Evolutionary conservation across 495 filamentous ascomycete species (phyloP), one percentile per base, ranked within the genome.

Genomic region (Aspergillus nanangensis): DNA sequence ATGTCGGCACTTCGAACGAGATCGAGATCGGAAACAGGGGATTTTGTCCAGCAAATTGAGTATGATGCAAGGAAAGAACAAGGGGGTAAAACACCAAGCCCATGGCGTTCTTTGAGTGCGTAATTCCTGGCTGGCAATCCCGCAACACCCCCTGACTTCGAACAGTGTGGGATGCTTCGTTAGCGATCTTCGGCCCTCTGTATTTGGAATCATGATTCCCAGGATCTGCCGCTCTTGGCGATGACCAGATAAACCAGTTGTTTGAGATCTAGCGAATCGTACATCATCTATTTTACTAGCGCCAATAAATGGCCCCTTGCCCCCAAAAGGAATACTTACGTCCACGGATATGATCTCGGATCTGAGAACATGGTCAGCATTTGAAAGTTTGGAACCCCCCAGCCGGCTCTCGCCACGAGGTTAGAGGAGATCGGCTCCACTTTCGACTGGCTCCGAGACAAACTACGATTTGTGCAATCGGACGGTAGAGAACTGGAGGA

Each of bases 341-440:
- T 42, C 36, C 37, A 39, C 38, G 43, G 35, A 32, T 31, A 49
- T 37, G 38, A 41, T 44, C 31, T 50, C 29, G 44, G 48, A 53
- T 51, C 45, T 51, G 49, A 45, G 42, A 45, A 41, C 21, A 22
- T 13, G 15, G 36, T 38, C 23, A 42, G 35, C 23, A 33, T 27
- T 50, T 34, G 25, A 11, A 37, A 37, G 38, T 39, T 44, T 41
- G 36, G 41, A 36, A 38, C 52, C 50, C 55, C 51, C 49, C 51
- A 42, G 55, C 13, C 47, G 46, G 42, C 49, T 33, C 47, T 50
- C 38, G 41, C 55, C 55, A 58, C 55, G 55, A 54, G 55, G 54
- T 11, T 8, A 41, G 19, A 45, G n/a, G 45, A 41, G 50, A 46
- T 45, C 33, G 51, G 51, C 43, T 52, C 51, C 55, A 58, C 51